A percentile compares a stretch with the other conserved stretches of the same genome.
Evolutionary conservation across 2,329 filamentous ascomycete species (phyloP).

Genomic region (Biscogniauxia marginata): DNA sequence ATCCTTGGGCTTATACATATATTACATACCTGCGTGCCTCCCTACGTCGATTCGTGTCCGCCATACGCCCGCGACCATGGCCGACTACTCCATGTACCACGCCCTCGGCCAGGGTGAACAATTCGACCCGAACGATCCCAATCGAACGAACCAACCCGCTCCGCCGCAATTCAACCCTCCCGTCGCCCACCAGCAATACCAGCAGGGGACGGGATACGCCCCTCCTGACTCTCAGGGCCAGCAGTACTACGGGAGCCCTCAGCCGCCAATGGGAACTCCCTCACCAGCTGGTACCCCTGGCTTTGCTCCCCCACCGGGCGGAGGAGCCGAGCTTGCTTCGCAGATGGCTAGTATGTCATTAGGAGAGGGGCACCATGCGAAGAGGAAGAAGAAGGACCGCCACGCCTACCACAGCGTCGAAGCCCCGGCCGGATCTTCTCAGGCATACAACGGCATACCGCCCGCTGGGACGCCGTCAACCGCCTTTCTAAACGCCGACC

Average conservation of each 20-base stretch:
- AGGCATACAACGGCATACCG: conserved; percentile 68
- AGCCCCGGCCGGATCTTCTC: conserved; percentile 63
- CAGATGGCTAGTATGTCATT: conserved; percentile 80
- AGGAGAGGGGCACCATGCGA: conserved; percentile 50
- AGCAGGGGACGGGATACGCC: conserved; percentile 43
- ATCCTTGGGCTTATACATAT: no score
- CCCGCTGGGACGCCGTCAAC: conserved; percentile 54
- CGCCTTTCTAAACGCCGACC: conserved; percentile 58
- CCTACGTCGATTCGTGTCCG: background rate
- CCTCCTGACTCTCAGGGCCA: conserved; percentile 37
- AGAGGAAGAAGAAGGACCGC: conserved; percentile 89
- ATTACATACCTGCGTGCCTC: background rate
- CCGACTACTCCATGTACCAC: conserved; percentile 56
- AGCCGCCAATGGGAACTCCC: conserved; percentile 31
- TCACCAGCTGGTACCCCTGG: conserved; percentile 33
- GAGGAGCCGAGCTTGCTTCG: conserved; percentile 54
- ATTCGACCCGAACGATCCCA: conserved; percentile 54
- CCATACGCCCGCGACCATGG: conserved; percentile 40
- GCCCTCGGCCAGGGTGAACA: conserved; percentile 55
- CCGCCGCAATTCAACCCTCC: conserved; percentile 57
- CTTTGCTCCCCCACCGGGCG: conserved; percentile 39
- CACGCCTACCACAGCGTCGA: conserved; percentile 90
- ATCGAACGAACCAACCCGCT: conserved; percentile 49
- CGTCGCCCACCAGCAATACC: conserved; percentile 53
- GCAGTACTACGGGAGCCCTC: conserved; percentile 41